Percentiles rank a stretch among this genome's conserved stretches.
These are phyloP conservation scores for Picea abies DNA, from an alignment of 83 land plant species.

Conservation along the genomic window DNA sequence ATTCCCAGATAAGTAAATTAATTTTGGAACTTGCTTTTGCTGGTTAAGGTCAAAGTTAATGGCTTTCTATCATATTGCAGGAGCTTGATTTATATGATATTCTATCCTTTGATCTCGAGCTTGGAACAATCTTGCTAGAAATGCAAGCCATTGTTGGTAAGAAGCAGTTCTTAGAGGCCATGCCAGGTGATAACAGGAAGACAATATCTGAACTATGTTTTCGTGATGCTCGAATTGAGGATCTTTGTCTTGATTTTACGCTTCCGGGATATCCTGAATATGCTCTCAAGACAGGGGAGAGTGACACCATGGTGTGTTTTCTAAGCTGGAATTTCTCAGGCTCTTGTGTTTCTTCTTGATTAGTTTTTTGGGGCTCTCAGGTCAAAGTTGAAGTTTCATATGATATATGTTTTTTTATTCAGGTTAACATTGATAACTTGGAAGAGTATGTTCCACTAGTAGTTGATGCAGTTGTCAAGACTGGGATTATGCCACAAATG, in stretches of 20 bases:
- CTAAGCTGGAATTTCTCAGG: not conserved
- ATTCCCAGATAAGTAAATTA: not conserved
- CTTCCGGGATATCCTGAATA: constrained; percentile 57
- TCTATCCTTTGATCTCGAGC: constrained; percentile 42
- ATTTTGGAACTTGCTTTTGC: constrained; percentile 3
- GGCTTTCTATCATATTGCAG: constrained; percentile 40
- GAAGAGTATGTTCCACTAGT: constrained; percentile 78
- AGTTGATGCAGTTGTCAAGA: constrained; percentile 81
- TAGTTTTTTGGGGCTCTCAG: not conserved
- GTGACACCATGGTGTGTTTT: constrained; percentile 42
- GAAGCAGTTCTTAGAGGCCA: constrained; percentile 35
- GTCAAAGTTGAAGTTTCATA: not conserved
- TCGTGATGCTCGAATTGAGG: constrained; percentile 46
- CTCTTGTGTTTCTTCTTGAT: not conserved
- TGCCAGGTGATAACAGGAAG: constrained; percentile 17
- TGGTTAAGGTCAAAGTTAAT: too few species aligned
- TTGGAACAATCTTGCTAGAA: constrained; percentile 44
- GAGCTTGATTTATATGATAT: constrained; percentile 88
- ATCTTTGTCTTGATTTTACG: constrained; percentile 58
- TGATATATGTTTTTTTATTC: constrained; percentile 64
- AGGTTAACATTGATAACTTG: constrained; percentile 80
- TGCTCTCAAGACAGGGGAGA: constrained; percentile 39
- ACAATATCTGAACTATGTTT: constrained; percentile 19
- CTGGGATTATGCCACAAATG: constrained; percentile 85
- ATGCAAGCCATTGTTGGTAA: constrained; percentile 50